These are phyloP conservation scores for Cornus kousa DNA, from an alignment of 148 eudicot genomes.

Conservation along the genomic window DNA sequence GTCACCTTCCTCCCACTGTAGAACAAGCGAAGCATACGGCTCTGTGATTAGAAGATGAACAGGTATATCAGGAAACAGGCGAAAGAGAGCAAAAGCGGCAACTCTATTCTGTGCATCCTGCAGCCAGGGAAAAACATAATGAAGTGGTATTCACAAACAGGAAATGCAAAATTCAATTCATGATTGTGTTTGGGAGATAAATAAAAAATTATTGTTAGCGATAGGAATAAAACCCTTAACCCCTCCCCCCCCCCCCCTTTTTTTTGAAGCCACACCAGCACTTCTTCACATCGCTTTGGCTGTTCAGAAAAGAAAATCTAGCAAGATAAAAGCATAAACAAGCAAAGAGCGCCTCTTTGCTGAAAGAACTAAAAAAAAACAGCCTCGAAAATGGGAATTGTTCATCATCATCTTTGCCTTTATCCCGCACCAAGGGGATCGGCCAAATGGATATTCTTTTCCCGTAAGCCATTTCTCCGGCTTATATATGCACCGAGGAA, in stretches of 20 bases:
- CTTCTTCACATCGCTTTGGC: no score
- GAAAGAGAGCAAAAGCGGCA: slow-evolving; percentile 83
- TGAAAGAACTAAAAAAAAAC: not conserved
- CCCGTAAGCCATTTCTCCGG: no score
- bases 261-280: no score
- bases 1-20: slow-evolving; percentile 84
- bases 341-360: not conserved
- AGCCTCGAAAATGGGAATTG: not conserved
- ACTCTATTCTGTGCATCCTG: slow-evolving; percentile 97
- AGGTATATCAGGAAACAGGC: slow-evolving; percentile 88
- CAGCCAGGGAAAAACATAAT: slow-evolving; percentile 10
- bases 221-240: no score
- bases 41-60: slow-evolving; percentile 64
- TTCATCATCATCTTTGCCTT: no score
- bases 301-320: not conserved
- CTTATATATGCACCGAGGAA: no score
- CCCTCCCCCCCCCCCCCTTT: no score
- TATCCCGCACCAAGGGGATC: no score
- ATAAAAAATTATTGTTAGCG: no score
- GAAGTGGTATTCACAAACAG: slow-evolving; percentile 9
- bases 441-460: no score
- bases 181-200: not conserved
- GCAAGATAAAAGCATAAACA: not conserved
- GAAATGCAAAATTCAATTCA: slow-evolving; percentile 1
- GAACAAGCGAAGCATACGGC: slow-evolving; percentile 71